These are phyloP conservation scores for Penicillium salamii DNA, from an alignment of 495 filamentous ascomycete species.

Conservation along the genomic window DNA sequence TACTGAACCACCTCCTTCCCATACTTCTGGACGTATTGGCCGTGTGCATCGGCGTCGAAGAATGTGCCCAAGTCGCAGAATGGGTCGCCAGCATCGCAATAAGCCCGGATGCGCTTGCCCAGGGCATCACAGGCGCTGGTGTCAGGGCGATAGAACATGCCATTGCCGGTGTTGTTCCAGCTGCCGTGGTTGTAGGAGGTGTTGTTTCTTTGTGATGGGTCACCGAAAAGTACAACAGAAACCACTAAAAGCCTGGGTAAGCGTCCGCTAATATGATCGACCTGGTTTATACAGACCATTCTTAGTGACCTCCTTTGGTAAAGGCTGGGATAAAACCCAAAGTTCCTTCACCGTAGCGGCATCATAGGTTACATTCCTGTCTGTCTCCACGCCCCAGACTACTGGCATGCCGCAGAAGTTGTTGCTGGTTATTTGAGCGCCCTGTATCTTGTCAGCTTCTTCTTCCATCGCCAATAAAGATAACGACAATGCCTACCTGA, in stretches of 20 bases:
- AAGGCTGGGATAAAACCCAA: neutral
- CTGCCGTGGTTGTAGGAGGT: neutral
- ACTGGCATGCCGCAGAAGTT: slow-evolving; percentile 1
- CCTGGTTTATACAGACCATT: neutral
- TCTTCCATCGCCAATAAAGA: neutral
- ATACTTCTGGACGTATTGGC: neutral
- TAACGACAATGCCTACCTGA: neutral
- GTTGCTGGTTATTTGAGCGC: slow-evolving; percentile 2
- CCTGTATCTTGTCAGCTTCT: neutral
- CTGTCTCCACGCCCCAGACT: neutral
- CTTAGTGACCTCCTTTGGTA: neutral
- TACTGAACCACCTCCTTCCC: neutral
- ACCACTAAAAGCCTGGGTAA: too few relatives aligned
- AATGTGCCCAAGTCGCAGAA: neutral
- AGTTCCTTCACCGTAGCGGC: neutral
- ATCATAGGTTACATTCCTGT: neutral
- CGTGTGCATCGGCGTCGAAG: neutral
- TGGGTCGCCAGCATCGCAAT: slow-evolving; percentile 4
- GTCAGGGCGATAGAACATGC: neutral
- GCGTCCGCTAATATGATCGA: neutral
- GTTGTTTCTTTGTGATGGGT: neutral
- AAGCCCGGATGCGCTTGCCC: neutral
- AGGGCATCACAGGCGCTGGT: neutral
- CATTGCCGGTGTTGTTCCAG: slow-evolving; percentile 5
- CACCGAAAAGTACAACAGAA: slow-evolving; percentile 2